phyloP scores from a whole-genome alignment of 768 basidiomycete species.

The Russula foetens region DNA sequence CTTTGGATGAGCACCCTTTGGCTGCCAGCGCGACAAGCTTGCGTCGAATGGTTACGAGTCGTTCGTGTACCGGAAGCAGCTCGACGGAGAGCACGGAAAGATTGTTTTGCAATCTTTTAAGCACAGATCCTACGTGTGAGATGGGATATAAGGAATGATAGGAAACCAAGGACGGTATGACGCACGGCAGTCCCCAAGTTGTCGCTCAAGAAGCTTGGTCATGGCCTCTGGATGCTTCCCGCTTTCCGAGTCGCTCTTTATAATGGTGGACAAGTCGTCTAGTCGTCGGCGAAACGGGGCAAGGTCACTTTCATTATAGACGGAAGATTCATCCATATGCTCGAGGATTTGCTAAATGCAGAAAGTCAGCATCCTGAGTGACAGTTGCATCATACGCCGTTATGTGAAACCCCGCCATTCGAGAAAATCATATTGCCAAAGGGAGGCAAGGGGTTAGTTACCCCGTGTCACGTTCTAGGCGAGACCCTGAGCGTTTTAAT shows the following conservation, averaged over 20 bases:
- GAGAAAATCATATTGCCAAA: not conserved
- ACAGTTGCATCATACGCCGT: not conserved
- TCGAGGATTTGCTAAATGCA: constrained; percentile 75
- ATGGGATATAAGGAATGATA: not conserved
- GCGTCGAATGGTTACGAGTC: constrained; percentile 78
- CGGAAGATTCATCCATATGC: constrained; percentile 92
- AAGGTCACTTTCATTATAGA: constrained; percentile 89
- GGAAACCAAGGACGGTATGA: constrained; percentile 7
- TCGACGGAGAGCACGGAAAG: constrained; percentile 84
- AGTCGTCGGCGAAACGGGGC: constrained; percentile 80
- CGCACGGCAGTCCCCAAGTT: constrained; percentile 88
- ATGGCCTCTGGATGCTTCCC: constrained; percentile 82
- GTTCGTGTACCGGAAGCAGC: constrained; percentile 85
- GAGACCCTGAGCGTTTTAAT: not conserved
- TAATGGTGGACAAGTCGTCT: constrained; percentile 73
- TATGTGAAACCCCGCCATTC: not conserved
- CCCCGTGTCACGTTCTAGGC: not conserved
- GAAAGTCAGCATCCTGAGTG: not conserved
- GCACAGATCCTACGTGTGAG: constrained; percentile 46
- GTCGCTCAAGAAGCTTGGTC: constrained; percentile 82
- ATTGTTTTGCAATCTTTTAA: constrained; percentile 73
- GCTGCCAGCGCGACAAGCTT: constrained; percentile 84
- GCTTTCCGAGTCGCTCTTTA: constrained; percentile 72
- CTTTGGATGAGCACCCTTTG: constrained; percentile 76
- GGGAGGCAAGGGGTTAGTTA: not conserved